Base-by-base conservation (phyloP, 2,329 filamentous ascomycete species). In the Aureobasidium sp. region DNA sequence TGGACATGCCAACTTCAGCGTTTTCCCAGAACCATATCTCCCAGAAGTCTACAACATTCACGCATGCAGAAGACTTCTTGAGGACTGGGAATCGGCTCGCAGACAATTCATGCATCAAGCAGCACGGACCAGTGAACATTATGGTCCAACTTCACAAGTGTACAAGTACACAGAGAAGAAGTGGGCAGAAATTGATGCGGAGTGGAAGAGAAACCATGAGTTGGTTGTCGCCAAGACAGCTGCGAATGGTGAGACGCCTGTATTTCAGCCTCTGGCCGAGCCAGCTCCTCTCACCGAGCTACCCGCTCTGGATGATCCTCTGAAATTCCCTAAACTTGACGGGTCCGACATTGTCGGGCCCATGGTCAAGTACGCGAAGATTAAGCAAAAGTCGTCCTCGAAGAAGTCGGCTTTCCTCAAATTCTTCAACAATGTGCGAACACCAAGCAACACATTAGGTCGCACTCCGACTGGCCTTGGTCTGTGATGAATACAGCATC, bases 341-440 rank as follows among this genome's bases (percentile, higher is more conserved):
- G 91, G 96, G 69, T 88, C 92, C 68, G 92, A 96, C 73, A 95
- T 97, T 71, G 91, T 97, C 48, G 92, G 92, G 1, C 92, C 92
- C 7, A 96, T 97, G 92, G 84, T 86, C 68, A 82, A 77, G 66
- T 73, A 73, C 60, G 69, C 70, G 36, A 70, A 70, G 64, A 69
- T 72, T 36, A 69, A 70, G 60, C 68, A 66, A 15, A 66, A 66
- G 52, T 66, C 68, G 8, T 66, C 70, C 12, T 63, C 63, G n/a
- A 70, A 69, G 62, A 69, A 67, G 59, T 66, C 69, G 5, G 67
- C 68, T 6, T 69, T 74, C 48, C 64, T 73, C 53, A 69, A 68
- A 42, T 67, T 74, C 62, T 73, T 74, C 65, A 73, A 71, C 29
- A 70, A 71, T 63, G 69, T 66, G 27, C 62, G 64, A 37, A 61